Evolutionary conservation across 257 asterid genomes (phyloP).

Genomic region (Verbascum thapsus): DNA sequence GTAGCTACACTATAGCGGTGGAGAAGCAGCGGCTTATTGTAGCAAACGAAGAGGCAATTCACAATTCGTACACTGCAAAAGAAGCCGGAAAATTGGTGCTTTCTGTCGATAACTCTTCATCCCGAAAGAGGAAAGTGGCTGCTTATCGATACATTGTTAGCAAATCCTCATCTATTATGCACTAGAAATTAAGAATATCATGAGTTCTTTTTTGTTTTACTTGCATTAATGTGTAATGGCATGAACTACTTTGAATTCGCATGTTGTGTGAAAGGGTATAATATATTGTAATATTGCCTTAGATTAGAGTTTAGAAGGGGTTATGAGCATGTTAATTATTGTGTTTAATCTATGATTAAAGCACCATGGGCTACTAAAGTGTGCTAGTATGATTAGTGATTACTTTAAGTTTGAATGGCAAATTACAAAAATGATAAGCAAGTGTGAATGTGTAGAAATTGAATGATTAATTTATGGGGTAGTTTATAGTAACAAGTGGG

Average conservation of each 20-base stretch:
- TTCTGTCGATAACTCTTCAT: slow-evolving; percentile 66
- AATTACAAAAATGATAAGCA: slow-evolving; percentile 10
- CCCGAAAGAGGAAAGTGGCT: slow-evolving; percentile 78
- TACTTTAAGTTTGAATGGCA: too few relatives aligned
- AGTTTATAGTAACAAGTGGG: slow-evolving; percentile 22
- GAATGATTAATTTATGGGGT: slow-evolving; percentile 28
- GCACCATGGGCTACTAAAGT: too few relatives aligned
- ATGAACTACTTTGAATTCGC: too few relatives aligned
- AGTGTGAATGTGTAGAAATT: not conserved
- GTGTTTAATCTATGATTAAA: too few relatives aligned
- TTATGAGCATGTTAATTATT: too few relatives aligned
- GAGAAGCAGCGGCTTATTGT: slow-evolving; percentile 65
- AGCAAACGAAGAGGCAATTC: slow-evolving; percentile 60
- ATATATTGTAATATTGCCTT: too few relatives aligned
- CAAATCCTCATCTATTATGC: slow-evolving; percentile 36
- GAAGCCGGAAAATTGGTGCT: slow-evolving; percentile 86
- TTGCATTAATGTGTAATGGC: too few relatives aligned
- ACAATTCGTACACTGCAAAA: slow-evolving; percentile 54
- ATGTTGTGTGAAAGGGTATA: too few relatives aligned
- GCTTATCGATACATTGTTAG: slow-evolving; percentile 78
- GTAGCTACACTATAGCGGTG: slow-evolving; percentile 79
- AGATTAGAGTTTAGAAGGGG: too few relatives aligned
- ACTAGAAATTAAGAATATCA: not conserved
- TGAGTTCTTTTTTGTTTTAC: not conserved
- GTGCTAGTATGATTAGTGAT: too few relatives aligned